Evolutionary conservation across 106 monocot species (phyloP).

Genomic region (Posidonia australis): DNA sequence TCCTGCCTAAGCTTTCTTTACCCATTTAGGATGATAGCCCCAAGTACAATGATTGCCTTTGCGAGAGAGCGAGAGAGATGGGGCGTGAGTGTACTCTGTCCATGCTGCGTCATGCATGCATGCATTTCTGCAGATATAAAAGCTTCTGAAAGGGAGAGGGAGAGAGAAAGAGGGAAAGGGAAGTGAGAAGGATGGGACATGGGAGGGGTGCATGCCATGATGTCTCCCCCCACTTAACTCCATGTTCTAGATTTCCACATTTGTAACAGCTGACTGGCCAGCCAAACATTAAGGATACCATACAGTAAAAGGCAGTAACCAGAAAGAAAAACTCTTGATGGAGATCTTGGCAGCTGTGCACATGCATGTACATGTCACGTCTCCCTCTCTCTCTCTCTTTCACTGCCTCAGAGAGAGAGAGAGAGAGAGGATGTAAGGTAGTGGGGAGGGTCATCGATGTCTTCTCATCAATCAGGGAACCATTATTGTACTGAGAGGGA

Average conservation of each 20-base stretch:
- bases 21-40: neutral
- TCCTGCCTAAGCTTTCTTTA: neutral
- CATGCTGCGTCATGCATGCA: neutral
- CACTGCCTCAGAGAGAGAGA: neutral
- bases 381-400: neutral
- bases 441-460: neutral
- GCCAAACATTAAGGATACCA: too few relatives aligned
- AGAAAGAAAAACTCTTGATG: neutral
- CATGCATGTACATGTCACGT: neutral
- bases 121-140: neutral
- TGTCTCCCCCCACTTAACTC: neutral
- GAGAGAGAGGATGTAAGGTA: neutral
- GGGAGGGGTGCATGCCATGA: neutral
- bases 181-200: slow-evolving; percentile 1
- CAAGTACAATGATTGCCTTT: slow-evolving; percentile 3
- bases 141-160: neutral
- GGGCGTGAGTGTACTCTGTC: too few relatives aligned
- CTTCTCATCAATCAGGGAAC: slow-evolving; percentile 7
- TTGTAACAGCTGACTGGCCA: too few relatives aligned
- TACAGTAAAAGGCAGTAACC: too few relatives aligned
- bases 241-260: neutral
- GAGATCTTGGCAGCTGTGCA: neutral
- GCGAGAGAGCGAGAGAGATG: slow-evolving; percentile 6
- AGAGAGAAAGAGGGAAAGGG: slow-evolving; percentile 5
- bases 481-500: slow-evolving; percentile 6